Evolutionary conservation across 805 yeast species (phyloP), one percentile per base, ranked within the genome.

Genomic region (Priceomyces haplophilus): DNA sequence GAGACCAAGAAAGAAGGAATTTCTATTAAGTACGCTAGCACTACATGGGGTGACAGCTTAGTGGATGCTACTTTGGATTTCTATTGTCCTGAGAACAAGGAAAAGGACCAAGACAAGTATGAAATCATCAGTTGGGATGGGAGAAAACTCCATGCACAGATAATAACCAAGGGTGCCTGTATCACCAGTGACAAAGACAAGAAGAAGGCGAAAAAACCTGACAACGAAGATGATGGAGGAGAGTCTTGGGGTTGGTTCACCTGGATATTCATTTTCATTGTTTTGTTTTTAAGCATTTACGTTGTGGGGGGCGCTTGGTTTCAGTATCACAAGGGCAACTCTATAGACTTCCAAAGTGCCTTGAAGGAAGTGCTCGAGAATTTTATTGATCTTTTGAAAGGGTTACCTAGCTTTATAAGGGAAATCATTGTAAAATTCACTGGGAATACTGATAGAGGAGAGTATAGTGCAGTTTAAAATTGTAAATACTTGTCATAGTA

Each of bases 391-490:
- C 67, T 83, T 24, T 55, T 78, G 34, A 68, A 71, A 19, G 80
- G 82, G 1, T 62, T 83, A 39, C 93, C 93, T 4, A 75, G 76
- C 11, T 82, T 90, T 47, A 51, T 78, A 34, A 74, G 69, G 48
- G 96, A 90, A 63, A 73, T 90, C 3, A 67, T 80, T 33, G 78
- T 77, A 39, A 88, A 78, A 54, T 61, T 90, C 25, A 83, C 90
- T 5, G 76, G 80, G 17, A 65, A 73, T 41, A 67, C 76, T 36
- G 70, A 72, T 53, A 77, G 96, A 59, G 95, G 95, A 20, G 98
- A 96, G 15, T 91, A 93, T 62, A 83, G 95, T 58, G 98, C 97
- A 27, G 95, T 93, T 8, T 90, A 71, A 66, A 25, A 16, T 20
- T 37, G 40, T 29, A 30, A 25, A 42, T 40, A 34, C 24, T 34